Percentiles rank a stretch among this genome's conserved stretches.
Evolutionary conservation across 2,329 filamentous ascomycete species (phyloP).

Genomic region (Nemania abortiva): DNA sequence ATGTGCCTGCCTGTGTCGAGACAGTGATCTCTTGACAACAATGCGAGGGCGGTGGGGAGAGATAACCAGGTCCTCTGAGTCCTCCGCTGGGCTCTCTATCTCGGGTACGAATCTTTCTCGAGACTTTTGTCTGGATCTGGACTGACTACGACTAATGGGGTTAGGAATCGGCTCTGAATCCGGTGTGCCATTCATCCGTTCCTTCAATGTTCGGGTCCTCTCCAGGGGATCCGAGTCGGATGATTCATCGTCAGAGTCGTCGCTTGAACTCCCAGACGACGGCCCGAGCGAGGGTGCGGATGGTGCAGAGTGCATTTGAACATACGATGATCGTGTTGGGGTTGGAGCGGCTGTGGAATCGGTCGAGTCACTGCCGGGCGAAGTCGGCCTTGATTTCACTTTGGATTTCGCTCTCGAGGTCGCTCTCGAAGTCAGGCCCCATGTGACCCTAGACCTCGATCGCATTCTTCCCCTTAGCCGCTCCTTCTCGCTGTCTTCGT

Average conservation of each 20-base stretch:
- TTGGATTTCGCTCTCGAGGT: slow-evolving; percentile 31
- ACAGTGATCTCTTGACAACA: slow-evolving; percentile 39
- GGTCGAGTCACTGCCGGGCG: slow-evolving; percentile 30
- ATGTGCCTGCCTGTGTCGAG: slow-evolving; percentile 43
- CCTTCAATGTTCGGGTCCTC: slow-evolving; percentile 40
- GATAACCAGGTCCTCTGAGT: slow-evolving; percentile 33
- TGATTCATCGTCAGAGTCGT: slow-evolving; percentile 39
- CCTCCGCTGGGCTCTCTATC: slow-evolving; percentile 36
- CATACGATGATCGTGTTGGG: slow-evolving; percentile 53
- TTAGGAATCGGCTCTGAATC: slow-evolving; percentile 39
- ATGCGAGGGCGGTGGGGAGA: slow-evolving; percentile 33
- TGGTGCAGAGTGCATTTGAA: slow-evolving; percentile 55
- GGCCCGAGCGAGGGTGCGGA: slow-evolving; percentile 54
- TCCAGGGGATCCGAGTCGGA: slow-evolving; percentile 33
- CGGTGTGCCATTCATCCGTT: slow-evolving; percentile 40
- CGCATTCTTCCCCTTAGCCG: slow-evolving; percentile 46
- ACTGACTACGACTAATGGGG: slow-evolving; percentile 32
- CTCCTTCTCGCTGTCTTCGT: slow-evolving; percentile 43
- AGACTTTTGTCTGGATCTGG: slow-evolving; percentile 33
- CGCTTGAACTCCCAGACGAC: slow-evolving; percentile 56
- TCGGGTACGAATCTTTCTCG: slow-evolving; percentile 33
- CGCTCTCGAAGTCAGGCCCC: slow-evolving; percentile 24
- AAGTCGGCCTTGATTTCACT: slow-evolving; percentile 43
- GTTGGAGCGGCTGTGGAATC: slow-evolving; percentile 41
- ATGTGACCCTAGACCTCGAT: slow-evolving; percentile 42